Base-by-base conservation (phyloP, 164 flowering plant species). In the Annona cherimola region DNA sequence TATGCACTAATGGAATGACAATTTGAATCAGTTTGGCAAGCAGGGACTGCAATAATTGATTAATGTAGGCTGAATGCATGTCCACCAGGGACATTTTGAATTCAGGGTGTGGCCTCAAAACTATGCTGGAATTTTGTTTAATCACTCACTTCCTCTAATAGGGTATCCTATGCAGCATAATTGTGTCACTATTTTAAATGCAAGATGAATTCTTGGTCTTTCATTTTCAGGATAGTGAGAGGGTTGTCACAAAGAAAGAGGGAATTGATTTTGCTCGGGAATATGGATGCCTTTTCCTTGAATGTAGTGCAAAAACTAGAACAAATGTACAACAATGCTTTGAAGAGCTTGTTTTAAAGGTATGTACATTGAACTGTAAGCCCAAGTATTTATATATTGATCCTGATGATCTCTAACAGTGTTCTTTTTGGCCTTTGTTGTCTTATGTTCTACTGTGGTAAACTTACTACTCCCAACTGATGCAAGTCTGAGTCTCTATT, bases 221-320 rank as follows among this genome's bases (percentile, higher is more conserved):
- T 57, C 5, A 55, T 3, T 61, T 70, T 74, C 85, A 91, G 97
- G 97, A 91, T 80, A 83, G 87, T 81, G 91, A 86, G 69, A 83
- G 93, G 76, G 91, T 80, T 74, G 97, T 91, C 45, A 79, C 89
- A 11, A 91, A 89, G 79, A 89, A 87, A 76, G 97, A 91, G 73
- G 97, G 92, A 16, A 85, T 86, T 55, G 90, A 89, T 74, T 87
- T 91, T 74, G 97, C 97, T 50, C 80, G 94, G 79, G 85, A 88
- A 76, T 84, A 84, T 75, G 97, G 97, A 65, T 91, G 94, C 78
- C 87, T 91, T 44, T 91, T 86, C 66, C 72, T 88, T 11, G 97
- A 91, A 76, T 89, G 97, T 72, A 91, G 97, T 80, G 97, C 97
- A 62, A 91, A 89, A 81, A 89, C 94, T 74, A 84, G 90, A 69